Evolutionary conservation across 148 eudicot species (phyloP), one percentile per base, ranked within the genome.

Genomic region (Oxyria digyna): DNA sequence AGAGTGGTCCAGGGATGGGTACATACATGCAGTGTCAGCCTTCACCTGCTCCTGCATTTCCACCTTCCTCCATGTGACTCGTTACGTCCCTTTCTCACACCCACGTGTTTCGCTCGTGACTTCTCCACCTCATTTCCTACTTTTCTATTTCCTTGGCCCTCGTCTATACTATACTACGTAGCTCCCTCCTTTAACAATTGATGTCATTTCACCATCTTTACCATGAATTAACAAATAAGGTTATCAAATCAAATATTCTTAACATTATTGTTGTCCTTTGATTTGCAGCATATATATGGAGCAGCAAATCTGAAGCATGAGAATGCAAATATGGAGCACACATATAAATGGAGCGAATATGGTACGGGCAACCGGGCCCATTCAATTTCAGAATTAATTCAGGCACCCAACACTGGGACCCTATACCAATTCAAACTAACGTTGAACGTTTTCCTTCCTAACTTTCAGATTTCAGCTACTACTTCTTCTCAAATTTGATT

Each of bases 21-120:
- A 5, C 37, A 33, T n/a, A 5, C 5, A 21, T 20, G 21, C 21
- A 7, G 17, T 18, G 50, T 52, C 31, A 52, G 59, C 59, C 21
- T 29, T 21, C 13, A 21, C 29, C 59, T 52, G 57, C 50, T 46
- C n/a, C n/a, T n/a, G n/a, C n/a, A n/a, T n/a, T n/a, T n/a, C n/a
- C n/a, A n/a, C n/a, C n/a, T n/a, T n/a, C n/a, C 29, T 23, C 27
- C 59, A 52, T 26, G 33, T 55, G 63, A 27, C 8, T 55, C 63
- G 63, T 55, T 27, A 23, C 17, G 63, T 24, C 63, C 63, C 33
- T 23, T 55, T 55, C 63, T 21, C 57, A 26, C 14, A 26, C 33
- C 63, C n/a, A 55, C 63, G 63, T 55, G 63, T 5, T 26, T 12
- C 32, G 32, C 63, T 55, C 63, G 63, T 55, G 63, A 55, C 17